A percentile compares a stretch with the other conserved stretches of the same genome.
phyloP scores from a whole-genome alignment of 2,329 filamentous ascomycete genomes.

The Claviceps purpurea region DNA sequence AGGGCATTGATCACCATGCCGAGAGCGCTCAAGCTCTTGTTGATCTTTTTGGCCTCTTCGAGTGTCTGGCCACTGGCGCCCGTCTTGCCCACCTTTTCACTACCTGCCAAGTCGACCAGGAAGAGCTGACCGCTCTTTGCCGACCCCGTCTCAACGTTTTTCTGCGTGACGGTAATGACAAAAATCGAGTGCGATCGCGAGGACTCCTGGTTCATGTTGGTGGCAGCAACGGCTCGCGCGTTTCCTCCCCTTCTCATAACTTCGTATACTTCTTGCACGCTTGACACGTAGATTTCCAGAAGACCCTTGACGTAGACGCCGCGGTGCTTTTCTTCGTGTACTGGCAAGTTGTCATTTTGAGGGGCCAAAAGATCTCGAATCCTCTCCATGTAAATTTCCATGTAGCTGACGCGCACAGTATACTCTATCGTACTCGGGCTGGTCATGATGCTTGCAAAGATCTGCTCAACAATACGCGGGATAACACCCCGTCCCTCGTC shows the following conservation, averaged over 20 bases:
- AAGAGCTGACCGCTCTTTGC: slow-evolving; percentile 94
- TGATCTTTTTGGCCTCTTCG: slow-evolving; percentile 99
- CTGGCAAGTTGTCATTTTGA: slow-evolving; percentile 87
- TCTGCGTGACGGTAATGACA: slow-evolving; percentile 91
- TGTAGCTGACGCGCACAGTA: slow-evolving; percentile 96
- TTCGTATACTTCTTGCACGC: slow-evolving; percentile 90
- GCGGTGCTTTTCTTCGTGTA: slow-evolving; percentile 95
- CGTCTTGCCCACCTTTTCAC: slow-evolving; percentile 97
- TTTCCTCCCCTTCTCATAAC: slow-evolving; percentile 89
- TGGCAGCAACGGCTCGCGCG: slow-evolving; percentile 82
- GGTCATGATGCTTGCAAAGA: slow-evolving; percentile 86
- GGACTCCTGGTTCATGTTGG: slow-evolving; percentile 98
- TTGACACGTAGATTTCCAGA: slow-evolving; percentile 88
- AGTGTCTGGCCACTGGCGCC: slow-evolving; percentile 93
- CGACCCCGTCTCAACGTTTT: slow-evolving; percentile 92
- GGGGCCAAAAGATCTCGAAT: slow-evolving; percentile 88
- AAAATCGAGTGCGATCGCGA: slow-evolving; percentile 98
- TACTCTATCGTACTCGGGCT: slow-evolving; percentile 93
- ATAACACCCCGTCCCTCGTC: slow-evolving; percentile 83
- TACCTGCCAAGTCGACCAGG: slow-evolving; percentile 94
- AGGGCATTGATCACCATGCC: slow-evolving; percentile 98
- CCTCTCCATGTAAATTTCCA: slow-evolving; percentile 99
- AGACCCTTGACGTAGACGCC: slow-evolving; percentile 96
- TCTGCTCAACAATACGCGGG: slow-evolving; percentile 92
- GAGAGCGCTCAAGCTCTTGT: slow-evolving; percentile 95